Percentiles rank a stretch among this genome's conserved stretches.
These are phyloP conservation scores for Picea glauca DNA, from an alignment of 75 land plant genomes.

Conservation along the genomic window DNA sequence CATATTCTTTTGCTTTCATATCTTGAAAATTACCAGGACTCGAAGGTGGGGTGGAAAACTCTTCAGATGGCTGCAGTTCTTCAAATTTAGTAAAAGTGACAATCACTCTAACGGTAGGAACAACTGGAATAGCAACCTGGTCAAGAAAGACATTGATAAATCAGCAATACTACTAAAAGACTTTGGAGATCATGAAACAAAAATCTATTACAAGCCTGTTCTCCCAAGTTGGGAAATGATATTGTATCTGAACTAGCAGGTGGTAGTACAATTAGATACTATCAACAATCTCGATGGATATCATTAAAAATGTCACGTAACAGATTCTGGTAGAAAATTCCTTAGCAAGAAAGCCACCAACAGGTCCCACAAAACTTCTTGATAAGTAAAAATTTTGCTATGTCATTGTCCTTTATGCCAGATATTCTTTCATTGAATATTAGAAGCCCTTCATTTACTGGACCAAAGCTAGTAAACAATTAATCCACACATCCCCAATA, in stretches of 20 bases:
- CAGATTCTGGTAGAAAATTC: neutral
- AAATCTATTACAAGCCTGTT: neutral
- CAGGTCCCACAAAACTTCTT: too few species aligned
- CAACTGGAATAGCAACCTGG: slow-evolving; percentile 54
- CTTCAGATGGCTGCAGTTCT: slow-evolving; percentile 31
- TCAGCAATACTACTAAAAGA: neutral
- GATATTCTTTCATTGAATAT: neutral
- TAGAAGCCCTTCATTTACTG: neutral
- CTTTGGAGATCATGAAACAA: neutral
- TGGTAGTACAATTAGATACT: neutral
- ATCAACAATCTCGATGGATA: too few species aligned
- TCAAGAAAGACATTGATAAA: slow-evolving; percentile 1
- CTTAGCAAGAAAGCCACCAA: neutral
- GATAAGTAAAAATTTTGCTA: too few species aligned
- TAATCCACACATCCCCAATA: neutral
- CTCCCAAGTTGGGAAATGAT: neutral
- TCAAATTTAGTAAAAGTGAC: slow-evolving; percentile 50
- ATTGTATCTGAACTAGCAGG: neutral
- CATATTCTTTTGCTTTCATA: slow-evolving; percentile 7
- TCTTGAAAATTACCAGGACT: slow-evolving; percentile 29
- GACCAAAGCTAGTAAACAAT: neutral
- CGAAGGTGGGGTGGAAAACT: slow-evolving; percentile 42
- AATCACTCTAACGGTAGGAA: slow-evolving; percentile 47
- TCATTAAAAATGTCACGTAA: neutral
- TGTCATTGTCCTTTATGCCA: too few species aligned